A percentile compares a stretch with the other conserved stretches of the same genome.
Conservation (phyloP, 1,284 basidiomycete species). For the Ceraceosorus guamensis region DNA sequence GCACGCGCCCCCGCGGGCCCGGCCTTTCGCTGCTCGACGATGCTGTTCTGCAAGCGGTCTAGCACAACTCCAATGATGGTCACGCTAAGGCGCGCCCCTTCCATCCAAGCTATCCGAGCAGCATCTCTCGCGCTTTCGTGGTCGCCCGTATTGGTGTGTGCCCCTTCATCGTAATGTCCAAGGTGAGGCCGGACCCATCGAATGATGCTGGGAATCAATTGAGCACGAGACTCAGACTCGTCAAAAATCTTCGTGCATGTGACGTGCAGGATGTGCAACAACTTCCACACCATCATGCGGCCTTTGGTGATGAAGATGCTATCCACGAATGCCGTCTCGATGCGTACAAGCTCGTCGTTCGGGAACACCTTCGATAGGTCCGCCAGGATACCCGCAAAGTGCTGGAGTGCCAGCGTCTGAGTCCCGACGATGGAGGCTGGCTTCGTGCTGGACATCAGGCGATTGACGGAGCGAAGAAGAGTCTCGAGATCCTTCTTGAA, state of each 20-base stretch:
- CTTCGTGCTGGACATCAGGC: constrained; percentile 74
- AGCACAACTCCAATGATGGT: constrained; percentile 67
- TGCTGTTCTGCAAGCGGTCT: constrained; percentile 75
- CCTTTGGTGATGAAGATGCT: constrained; percentile 71
- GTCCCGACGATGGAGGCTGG: constrained; percentile 85
- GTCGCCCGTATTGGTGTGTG: constrained; percentile 13
- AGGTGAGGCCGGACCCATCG: constrained; percentile 93
- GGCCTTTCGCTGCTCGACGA: constrained; percentile 42
- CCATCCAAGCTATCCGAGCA: constrained; percentile 78
- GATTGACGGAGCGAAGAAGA: constrained; percentile 72
- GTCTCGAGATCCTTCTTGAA: constrained; percentile 61
- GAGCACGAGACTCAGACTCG: constrained; percentile 66
- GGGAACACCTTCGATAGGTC: constrained; percentile 55
- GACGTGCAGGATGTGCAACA: constrained; percentile 85
- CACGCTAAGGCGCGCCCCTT: constrained; percentile 66
- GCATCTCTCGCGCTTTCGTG: constrained; percentile 46
- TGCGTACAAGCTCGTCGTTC: constrained; percentile 34
- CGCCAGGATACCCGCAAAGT: constrained; percentile 85
- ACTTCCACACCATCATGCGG: constrained; percentile 81
- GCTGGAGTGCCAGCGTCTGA: constrained; percentile 70
- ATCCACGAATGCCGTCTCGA: constrained; percentile 77
- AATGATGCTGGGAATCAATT: constrained; percentile 78
- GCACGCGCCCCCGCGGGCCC: constrained; percentile 9
- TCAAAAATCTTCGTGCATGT: constrained; percentile 83
- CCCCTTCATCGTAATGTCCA: constrained; percentile 65